phyloP scores from a whole-genome alignment of 1,139 yeast species.

The Insectozyma bohioensis region DNA sequence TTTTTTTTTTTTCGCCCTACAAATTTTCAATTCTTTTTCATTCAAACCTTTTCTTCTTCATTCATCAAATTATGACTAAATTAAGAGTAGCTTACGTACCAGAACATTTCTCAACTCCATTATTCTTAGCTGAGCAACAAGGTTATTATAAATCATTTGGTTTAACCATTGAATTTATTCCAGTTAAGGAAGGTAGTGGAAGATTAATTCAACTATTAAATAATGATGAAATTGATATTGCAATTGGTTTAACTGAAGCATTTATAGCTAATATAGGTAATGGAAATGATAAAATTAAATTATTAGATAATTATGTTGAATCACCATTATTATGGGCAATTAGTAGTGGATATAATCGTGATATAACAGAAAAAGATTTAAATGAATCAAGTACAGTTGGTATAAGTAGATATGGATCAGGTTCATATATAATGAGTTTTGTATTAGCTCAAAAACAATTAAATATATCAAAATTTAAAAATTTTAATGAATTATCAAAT shows the following conservation, averaged over 20 bases:
- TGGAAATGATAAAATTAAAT: conserved; percentile 60
- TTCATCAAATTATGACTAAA: too few species aligned
- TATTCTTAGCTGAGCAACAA: conserved; percentile 66
- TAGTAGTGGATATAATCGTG: conserved; percentile 66
- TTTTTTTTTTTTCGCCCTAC: too few species aligned
- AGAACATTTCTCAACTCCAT: conserved; percentile 88
- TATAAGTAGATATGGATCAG: conserved; percentile 87
- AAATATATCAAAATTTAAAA: conserved; percentile 47
- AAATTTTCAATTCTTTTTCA: too few species aligned
- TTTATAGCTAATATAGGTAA: conserved; percentile 80
- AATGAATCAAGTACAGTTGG: conserved; percentile 60
- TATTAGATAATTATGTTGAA: conserved; percentile 79
- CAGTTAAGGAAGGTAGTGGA: conserved; percentile 87
- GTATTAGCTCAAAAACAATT: conserved; percentile 67
- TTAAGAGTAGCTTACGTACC: conserved; percentile 74
- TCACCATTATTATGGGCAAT: conserved; percentile 92
- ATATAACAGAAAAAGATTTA: conserved; percentile 48
- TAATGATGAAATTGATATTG: conserved; percentile 65
- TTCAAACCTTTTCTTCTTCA: too few species aligned
- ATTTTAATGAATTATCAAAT: conserved; percentile 60
- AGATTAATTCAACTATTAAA: conserved; percentile 75
- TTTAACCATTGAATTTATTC: conserved; percentile 59
- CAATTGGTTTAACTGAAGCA: conserved; percentile 89
- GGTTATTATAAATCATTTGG: conserved; percentile 52
- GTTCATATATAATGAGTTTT: conserved; percentile 88